Conservation (phyloP, 495 filamentous ascomycete genomes). For the Neurospora hispaniola region DNA sequence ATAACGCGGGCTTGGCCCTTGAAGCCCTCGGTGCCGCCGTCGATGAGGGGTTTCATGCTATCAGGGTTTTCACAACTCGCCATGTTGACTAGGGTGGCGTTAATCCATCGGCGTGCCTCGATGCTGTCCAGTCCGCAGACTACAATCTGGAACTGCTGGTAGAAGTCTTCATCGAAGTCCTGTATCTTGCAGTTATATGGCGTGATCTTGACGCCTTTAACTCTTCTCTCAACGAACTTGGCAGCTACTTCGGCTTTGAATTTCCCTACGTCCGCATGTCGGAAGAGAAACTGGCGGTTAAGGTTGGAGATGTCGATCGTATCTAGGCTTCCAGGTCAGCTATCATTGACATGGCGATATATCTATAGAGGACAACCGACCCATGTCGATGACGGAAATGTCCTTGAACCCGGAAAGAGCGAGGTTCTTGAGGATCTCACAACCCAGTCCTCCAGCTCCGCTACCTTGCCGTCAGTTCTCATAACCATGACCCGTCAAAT, state of each 20-base stretch:
- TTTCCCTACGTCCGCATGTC: slow-evolving; percentile 81
- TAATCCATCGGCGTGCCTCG: slow-evolving; percentile 97
- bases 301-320: slow-evolving; percentile 98
- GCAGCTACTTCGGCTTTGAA: slow-evolving; percentile 92
- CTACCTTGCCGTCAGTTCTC: slow-evolving; percentile 33
- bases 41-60: slow-evolving; percentile 81
- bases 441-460: slow-evolving; percentile 90
- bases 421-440: slow-evolving; percentile 94
- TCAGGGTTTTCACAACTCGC: slow-evolving; percentile 63
- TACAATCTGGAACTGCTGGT: slow-evolving; percentile 92
- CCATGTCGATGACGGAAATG: slow-evolving; percentile 98
- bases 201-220: slow-evolving; percentile 84
- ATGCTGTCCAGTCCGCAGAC: slow-evolving; percentile 97
- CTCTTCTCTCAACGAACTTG: slow-evolving; percentile 75
- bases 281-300: slow-evolving; percentile 96
- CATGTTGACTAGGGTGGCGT: slow-evolving; percentile 83
- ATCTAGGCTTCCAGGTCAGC: slow-evolving; percentile 28
- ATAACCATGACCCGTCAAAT: background rate
- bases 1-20: slow-evolving; percentile 95
- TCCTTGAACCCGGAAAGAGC: slow-evolving; percentile 92
- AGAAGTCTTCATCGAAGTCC: slow-evolving; percentile 94
- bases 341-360: background rate
- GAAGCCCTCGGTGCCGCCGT: slow-evolving; percentile 97
- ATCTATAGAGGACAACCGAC: background rate
- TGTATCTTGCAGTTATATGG: slow-evolving; percentile 92